phyloP scores from a whole-genome alignment of 75 land plant genomes.

The Gnetum montanum region DNA sequence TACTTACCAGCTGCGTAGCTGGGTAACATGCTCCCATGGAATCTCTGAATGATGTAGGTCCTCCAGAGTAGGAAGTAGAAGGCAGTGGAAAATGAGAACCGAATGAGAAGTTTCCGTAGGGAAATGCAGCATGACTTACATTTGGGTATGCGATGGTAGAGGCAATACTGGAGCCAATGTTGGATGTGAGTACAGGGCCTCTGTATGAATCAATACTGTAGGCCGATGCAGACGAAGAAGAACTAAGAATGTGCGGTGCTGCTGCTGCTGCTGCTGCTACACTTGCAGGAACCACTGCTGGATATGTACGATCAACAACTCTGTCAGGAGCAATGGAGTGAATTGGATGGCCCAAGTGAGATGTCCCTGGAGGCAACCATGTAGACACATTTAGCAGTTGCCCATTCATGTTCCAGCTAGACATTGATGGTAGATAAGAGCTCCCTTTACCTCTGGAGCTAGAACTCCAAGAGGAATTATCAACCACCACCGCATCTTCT shows the following conservation, averaged over 20 bases:
- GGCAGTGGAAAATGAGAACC: conserved; percentile 44
- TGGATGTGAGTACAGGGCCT: conserved; percentile 35
- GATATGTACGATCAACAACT: conserved; percentile 31
- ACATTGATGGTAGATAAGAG: conserved; percentile 20
- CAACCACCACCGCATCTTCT: conserved; percentile 46
- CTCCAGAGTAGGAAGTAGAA: conserved; percentile 32
- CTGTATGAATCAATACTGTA: conserved; percentile 37
- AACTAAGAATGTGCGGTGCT: conserved; percentile 22
- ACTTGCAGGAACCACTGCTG: conserved; percentile 30
- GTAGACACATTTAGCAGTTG: conserved; percentile 42
- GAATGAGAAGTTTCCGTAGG: conserved; percentile 47
- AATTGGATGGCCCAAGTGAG: conserved; percentile 39
- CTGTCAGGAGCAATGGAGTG: conserved; percentile 54
- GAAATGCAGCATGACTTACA: conserved; percentile 23
- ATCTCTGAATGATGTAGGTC: conserved; percentile 25
- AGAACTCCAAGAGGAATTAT: conserved; percentile 19
- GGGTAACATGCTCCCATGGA: conserved; percentile 34
- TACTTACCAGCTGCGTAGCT: conserved; percentile 40
- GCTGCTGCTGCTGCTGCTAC: conserved; percentile 26
- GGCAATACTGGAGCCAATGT: too few species aligned
- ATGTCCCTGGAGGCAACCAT: conserved; percentile 60
- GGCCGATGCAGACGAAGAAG: conserved; percentile 15
- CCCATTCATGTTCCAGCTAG: conserved; percentile 40
- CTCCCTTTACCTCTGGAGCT: conserved; percentile 8
- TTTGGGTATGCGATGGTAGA: conserved; percentile 47